Evolutionary conservation across 805 yeast genomes (phyloP).

Genomic region (Metschnikowia continentalis): DNA sequence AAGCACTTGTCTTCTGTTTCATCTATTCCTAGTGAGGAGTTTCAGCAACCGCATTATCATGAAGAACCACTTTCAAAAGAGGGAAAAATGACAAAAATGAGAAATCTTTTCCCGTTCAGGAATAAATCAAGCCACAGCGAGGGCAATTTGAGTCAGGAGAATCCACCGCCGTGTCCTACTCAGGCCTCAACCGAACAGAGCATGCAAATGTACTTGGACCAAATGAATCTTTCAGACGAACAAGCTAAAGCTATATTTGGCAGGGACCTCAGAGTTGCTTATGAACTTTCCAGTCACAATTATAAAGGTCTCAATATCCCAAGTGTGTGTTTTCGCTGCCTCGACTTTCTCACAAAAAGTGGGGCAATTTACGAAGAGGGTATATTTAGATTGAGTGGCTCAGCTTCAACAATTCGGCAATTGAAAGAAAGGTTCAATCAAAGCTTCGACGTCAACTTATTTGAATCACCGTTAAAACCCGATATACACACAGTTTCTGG

Average conservation of each 20-base stretch:
- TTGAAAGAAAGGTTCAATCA: constrained; percentile 67
- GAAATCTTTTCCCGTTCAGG: constrained; percentile 58
- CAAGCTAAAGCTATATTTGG: constrained; percentile 55
- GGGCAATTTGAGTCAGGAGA: neutral
- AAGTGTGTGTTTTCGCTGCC: constrained; percentile 69
- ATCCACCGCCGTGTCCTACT: neutral
- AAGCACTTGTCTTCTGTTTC: constrained; percentile 2
- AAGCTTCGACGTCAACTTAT: constrained; percentile 65
- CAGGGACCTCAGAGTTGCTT: constrained; percentile 50
- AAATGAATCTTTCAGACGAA: constrained; percentile 32
- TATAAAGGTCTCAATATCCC: constrained; percentile 55
- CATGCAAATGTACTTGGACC: constrained; percentile 29
- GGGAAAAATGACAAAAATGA: constrained; percentile 45
- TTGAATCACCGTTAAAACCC: constrained; percentile 40
- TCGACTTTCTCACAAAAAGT: constrained; percentile 59
- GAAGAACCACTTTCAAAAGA: constrained; percentile 26
- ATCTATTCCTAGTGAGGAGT: constrained; percentile 7
- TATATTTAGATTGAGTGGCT: constrained; percentile 85
- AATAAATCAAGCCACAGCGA: constrained; percentile 2
- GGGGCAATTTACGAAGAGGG: constrained; percentile 87
- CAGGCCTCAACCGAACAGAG: constrained; percentile 1
- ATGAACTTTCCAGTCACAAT: constrained; percentile 47
- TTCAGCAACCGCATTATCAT: constrained; percentile 3
- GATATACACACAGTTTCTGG: constrained; percentile 90
- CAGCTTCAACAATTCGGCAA: constrained; percentile 67